Evolutionary conservation across 495 filamentous ascomycete genomes (phyloP).

Genomic region (Hypoxylon fragiforme): DNA sequence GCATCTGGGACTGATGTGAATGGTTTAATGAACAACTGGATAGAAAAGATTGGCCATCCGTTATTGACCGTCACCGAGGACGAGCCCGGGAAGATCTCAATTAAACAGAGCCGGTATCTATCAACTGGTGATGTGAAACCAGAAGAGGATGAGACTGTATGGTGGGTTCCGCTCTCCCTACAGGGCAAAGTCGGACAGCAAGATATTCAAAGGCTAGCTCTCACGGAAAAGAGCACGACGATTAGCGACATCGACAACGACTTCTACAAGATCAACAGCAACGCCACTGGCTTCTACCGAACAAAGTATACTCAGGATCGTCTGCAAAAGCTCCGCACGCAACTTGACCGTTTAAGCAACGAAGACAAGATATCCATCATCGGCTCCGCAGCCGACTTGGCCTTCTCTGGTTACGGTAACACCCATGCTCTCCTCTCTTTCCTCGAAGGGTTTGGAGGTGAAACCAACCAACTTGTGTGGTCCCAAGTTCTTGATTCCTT

Average conservation of each 20-base stretch:
- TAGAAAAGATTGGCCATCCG: conserved; percentile 90
- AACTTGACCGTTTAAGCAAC: conserved; percentile 69
- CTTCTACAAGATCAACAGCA: conserved; percentile 91
- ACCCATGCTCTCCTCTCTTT: conserved; percentile 80
- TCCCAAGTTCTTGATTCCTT: conserved; percentile 75
- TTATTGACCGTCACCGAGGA: conserved; percentile 83
- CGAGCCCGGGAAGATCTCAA: conserved; percentile 74
- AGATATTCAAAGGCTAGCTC: conserved; percentile 55
- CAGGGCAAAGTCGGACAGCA: conserved; percentile 60
- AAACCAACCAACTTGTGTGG: conserved; percentile 88
- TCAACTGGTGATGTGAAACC: conserved; percentile 82
- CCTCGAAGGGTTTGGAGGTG: conserved; percentile 76
- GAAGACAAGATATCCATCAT: conserved; percentile 91
- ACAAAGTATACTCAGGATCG: conserved; percentile 85
- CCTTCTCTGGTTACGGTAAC: conserved; percentile 79
- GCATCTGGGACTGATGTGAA: conserved; percentile 88
- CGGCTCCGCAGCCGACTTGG: conserved; percentile 89
- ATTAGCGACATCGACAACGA: conserved; percentile 72
- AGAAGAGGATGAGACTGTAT: conserved; percentile 85
- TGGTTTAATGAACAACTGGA: conserved; percentile 89
- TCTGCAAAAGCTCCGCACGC: conserved; percentile 75
- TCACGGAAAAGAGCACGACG: conserved; percentile 75
- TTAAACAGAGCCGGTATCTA: conserved; percentile 87
- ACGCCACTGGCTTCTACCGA: conserved; percentile 88
- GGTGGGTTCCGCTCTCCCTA: conserved; percentile 92